Percentiles rank a stretch among this genome's conserved stretches.
Conservation (phyloP, 2,329 filamentous ascomycete species). For the Pochonia chlamydosporia region DNA sequence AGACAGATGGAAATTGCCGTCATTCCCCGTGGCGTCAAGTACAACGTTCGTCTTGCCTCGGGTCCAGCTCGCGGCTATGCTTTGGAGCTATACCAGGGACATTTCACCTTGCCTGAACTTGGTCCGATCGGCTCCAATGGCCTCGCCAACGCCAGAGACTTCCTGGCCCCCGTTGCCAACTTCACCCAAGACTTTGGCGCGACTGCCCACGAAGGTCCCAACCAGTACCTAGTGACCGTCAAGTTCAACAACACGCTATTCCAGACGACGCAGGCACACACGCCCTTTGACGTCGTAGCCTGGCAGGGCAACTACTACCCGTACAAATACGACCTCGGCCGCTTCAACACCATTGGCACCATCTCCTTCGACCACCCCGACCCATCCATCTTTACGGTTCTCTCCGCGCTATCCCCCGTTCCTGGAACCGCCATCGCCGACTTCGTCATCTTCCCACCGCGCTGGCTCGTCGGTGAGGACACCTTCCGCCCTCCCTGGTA, state of each 20-base stretch:
- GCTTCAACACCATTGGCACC: constrained; percentile 68
- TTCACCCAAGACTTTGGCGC: constrained; percentile 55
- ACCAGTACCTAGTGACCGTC: constrained; percentile 38
- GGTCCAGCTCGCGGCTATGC: constrained; percentile 67
- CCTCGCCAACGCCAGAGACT: constrained; percentile 70
- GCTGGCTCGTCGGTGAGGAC: constrained; percentile 64
- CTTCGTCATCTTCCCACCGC: constrained; percentile 68
- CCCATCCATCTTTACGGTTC: constrained; percentile 70
- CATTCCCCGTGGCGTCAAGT: constrained; percentile 68
- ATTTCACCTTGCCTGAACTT: constrained; percentile 66
- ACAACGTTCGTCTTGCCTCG: constrained; percentile 60
- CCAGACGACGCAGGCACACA: constrained; percentile 58
- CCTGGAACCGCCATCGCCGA: constrained; percentile 64
- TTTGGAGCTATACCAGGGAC: constrained; percentile 66
- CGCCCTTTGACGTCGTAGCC: constrained; percentile 72
- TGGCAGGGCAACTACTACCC: constrained; percentile 80
- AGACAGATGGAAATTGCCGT: constrained; percentile 73
- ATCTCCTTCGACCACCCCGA: constrained; percentile 74
- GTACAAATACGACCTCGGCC: constrained; percentile 75
- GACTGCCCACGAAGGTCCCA: constrained; percentile 30
- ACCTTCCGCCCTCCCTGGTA: constrained; percentile 71
- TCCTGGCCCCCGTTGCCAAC: constrained; percentile 63
- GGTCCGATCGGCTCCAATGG: constrained; percentile 70
- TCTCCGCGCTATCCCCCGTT: constrained; percentile 61
- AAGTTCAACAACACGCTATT: constrained; percentile 65